phyloP scores from a whole-genome alignment of 495 filamentous ascomycete genomes.

The Hypoxylon crocopeplum region DNA sequence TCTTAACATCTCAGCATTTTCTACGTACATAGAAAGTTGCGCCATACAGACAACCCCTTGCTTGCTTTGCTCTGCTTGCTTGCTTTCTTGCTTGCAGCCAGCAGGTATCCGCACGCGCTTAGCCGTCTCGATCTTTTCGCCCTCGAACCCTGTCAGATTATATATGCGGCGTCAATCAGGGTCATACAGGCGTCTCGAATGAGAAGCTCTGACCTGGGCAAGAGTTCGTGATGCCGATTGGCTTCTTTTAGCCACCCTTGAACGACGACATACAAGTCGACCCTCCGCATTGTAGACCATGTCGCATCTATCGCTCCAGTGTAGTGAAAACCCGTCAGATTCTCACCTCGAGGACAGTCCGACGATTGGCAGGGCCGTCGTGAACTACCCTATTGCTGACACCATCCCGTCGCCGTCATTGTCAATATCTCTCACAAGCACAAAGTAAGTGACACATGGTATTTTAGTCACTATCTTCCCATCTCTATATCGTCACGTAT shows the following conservation, averaged over 20 bases:
- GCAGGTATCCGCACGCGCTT: constrained; percentile 33
- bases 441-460: constrained; percentile 25
- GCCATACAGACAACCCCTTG: background rate
- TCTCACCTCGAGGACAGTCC: constrained; percentile 37
- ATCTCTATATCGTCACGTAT: constrained; percentile 6
- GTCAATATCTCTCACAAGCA: constrained; percentile 12
- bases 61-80: constrained; percentile 3
- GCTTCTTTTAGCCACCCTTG: constrained; percentile 25
- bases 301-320: constrained; percentile 55
- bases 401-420: constrained; percentile 14
- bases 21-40: too few relatives aligned
- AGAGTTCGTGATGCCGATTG: constrained; percentile 36
- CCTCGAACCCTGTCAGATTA: constrained; percentile 35
- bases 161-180: constrained; percentile 59
- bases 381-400: constrained; percentile 39
- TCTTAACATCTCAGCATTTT: too few relatives aligned
- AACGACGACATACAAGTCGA: constrained; percentile 21
- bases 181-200: constrained; percentile 56
- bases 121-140: constrained; percentile 30
- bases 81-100: constrained; percentile 5
- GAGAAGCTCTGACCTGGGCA: constrained; percentile 47
- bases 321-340: constrained; percentile 47
- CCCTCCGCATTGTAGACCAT: constrained; percentile 42
- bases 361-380: constrained; percentile 41
- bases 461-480: background rate